Base-by-base conservation (phyloP, 306 rosid species). In the Benincasa hispida region DNA sequence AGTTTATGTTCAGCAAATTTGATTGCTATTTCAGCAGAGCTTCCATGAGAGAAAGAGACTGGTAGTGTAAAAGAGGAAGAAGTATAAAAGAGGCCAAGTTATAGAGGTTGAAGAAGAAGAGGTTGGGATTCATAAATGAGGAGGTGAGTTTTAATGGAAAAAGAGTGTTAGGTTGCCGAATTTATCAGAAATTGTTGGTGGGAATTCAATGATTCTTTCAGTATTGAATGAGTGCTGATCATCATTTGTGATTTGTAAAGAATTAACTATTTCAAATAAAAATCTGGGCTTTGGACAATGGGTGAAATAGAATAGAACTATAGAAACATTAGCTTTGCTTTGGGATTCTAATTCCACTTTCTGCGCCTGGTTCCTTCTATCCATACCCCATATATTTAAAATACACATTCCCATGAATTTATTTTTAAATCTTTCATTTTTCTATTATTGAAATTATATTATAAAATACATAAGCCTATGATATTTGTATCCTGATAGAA, bases 151-250 rank as follows among this genome's bases (percentile, higher is more conserved):
- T 80, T 75, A 80, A 78, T 72, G 62, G 76, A 51, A 80, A 68
- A 72, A 34, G 32, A 61, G 69, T 69, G 73, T 59, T 68, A 63
- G 80, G 90, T 88, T 78, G 93, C 86, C 84, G 90, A 85, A 82
- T 82, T 82, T 84, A 81, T 82, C 77, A 81, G 80, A 82, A 76
- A 78, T 82, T 80, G 76, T 82, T 76, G 89, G 90, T 86, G 84
- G 83, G 86, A 87, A 88, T 88, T 93, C 87, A 91, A 86, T 89
- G 92, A 86, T 88, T 83, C 85, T 84, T 39, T 84, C 83, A 8
- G 77, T 34, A 22, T 22, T 55, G 54, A 73, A 45, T 25, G 56
- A 69, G 76, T 50, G 76, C 60, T 30, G 76, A 72, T 72, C 76
- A 72, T 72, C 76, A 72, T 50, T 72, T 72, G 58, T 25, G 3